Evolutionary conservation across 495 filamentous ascomycete genomes (phyloP), one percentile per base, ranked within the genome.

Genomic region (Geopyxis carbonaria): DNA sequence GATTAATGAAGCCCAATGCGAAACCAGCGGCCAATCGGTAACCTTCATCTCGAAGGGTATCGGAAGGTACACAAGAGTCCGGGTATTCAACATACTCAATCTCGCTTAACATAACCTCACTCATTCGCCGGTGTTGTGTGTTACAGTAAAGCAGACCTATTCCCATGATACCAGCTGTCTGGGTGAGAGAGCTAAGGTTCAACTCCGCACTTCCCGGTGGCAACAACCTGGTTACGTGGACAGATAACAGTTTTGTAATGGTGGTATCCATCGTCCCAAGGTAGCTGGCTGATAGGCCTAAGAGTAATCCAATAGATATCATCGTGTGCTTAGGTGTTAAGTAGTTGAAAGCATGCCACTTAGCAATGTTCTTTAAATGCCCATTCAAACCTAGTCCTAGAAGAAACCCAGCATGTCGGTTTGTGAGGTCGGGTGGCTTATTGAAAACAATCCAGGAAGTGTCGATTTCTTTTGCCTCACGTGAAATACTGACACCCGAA

Each of bases 331-430:
- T 97, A 2, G 89, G 89, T 0, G 89, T 95, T 21, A 97, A 61
- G 45, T 97, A 97, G 60, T 93, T 95, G 71, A 93, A 97, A 30
- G 86, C 85, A 18, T 94, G 78, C 91, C 91, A 95, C 59, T 93
- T 94, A 7, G 91, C 91, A 13, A 99, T 67, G 6, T 70, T 76
- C 56, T 80, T 91, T 23, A 99, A 65, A 61, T 95, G 91, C 0
- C 91, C 91, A 56, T 93, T 94, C 32, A 99, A 65, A n/a, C 89
- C 89, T 4, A 99, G 60, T 7, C 80, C 89, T 7, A 99, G 62
- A 7, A 99, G 61, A 44, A 99, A 89, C 0, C 89, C 89, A 33
- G 89, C 91, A 54, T 99, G 89, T 10, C 86, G 72, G 51, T 94
- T 93, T 27, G 72, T 89, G 1, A 92, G 72, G 19, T 99, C 91